A percentile compares a stretch with the other conserved stretches of the same genome.
Conservation (phyloP, 208 protist species). For the Herpetomonas samuelpessoai region DNA sequence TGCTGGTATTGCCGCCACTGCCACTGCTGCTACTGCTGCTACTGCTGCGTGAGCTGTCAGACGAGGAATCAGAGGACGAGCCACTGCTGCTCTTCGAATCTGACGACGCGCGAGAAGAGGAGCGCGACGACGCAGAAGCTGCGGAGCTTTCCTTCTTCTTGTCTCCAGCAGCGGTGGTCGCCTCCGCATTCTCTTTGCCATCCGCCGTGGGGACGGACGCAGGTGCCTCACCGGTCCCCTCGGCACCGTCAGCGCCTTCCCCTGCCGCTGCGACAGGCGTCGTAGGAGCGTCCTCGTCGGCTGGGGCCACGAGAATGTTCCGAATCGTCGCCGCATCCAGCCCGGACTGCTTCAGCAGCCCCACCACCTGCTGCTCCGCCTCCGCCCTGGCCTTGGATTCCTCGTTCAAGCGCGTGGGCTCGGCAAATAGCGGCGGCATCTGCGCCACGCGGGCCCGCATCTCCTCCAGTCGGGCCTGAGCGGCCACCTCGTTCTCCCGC, state of each 20-base stretch:
- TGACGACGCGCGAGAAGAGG: slow-evolving; percentile 2
- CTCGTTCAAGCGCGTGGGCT: slow-evolving; percentile 67
- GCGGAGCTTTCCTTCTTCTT: slow-evolving; percentile 3
- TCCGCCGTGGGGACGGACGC: background rate
- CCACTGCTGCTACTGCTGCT: slow-evolving; percentile 6
- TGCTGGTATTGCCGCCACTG: background rate
- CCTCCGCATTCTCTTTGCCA: background rate
- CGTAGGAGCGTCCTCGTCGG: slow-evolving; percentile 3
- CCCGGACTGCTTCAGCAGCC: slow-evolving; percentile 62
- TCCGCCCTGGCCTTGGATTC: slow-evolving; percentile 53
- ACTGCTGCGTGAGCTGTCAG: background rate
- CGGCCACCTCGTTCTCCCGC: slow-evolving; percentile 47
- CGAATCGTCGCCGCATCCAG: slow-evolving; percentile 55
- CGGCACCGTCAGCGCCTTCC: background rate
- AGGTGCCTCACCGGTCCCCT: background rate
- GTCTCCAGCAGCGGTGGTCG: slow-evolving; percentile 7
- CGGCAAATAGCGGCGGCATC: slow-evolving; percentile 81
- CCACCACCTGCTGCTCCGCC: slow-evolving; percentile 64
- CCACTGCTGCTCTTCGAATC: background rate
- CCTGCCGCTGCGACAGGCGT: slow-evolving; percentile 6
- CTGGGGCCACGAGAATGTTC: slow-evolving; percentile 31
- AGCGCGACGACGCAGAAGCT: slow-evolving; percentile 1
- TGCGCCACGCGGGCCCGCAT: slow-evolving; percentile 67
- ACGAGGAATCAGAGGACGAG: background rate
- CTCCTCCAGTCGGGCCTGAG: slow-evolving; percentile 49